phyloP scores from a whole-genome alignment of 345 rosid species.

The Citrus sp. region DNA sequence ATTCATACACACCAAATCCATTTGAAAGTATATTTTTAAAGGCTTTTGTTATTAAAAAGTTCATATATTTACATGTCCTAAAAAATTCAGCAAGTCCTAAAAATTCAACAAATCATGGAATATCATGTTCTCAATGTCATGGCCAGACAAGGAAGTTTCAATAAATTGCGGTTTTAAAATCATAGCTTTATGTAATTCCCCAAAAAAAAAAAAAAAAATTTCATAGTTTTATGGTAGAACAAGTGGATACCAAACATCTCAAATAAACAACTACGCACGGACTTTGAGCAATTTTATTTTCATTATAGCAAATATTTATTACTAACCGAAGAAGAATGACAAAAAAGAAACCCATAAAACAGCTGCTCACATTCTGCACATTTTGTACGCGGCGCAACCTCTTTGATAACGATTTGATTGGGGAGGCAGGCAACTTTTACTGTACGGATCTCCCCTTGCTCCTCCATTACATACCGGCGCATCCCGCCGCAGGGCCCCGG shows the following conservation, averaged over 20 bases:
- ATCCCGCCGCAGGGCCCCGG: slow-evolving; percentile 8
- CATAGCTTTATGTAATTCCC: too few relatives aligned
- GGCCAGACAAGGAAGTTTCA: neutral
- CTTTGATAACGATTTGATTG: slow-evolving; percentile 9
- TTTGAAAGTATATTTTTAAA: neutral
- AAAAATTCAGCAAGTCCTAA: too few relatives aligned
- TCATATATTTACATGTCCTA: too few relatives aligned
- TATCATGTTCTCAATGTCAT: too few relatives aligned
- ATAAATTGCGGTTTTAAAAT: neutral
- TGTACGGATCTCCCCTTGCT: slow-evolving; percentile 10
- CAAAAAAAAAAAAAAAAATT: too few relatives aligned
- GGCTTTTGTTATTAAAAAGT: too few relatives aligned
- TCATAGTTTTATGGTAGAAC: too few relatives aligned
- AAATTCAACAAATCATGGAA: too few relatives aligned
- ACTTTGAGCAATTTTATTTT: neutral
- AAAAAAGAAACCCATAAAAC: neutral
- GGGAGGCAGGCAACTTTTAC: slow-evolving; percentile 14
- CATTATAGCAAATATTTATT: neutral
- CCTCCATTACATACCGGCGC: neutral
- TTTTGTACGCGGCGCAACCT: slow-evolving; percentile 14
- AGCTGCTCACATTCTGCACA: slow-evolving; percentile 6
- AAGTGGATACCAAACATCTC: neutral
- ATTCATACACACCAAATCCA: neutral
- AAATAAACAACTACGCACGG: neutral
- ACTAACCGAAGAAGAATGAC: neutral